These are phyloP conservation scores for Sarocladium brachiariae DNA, from an alignment of 2,329 filamentous ascomycete species.

Conservation along the genomic window DNA sequence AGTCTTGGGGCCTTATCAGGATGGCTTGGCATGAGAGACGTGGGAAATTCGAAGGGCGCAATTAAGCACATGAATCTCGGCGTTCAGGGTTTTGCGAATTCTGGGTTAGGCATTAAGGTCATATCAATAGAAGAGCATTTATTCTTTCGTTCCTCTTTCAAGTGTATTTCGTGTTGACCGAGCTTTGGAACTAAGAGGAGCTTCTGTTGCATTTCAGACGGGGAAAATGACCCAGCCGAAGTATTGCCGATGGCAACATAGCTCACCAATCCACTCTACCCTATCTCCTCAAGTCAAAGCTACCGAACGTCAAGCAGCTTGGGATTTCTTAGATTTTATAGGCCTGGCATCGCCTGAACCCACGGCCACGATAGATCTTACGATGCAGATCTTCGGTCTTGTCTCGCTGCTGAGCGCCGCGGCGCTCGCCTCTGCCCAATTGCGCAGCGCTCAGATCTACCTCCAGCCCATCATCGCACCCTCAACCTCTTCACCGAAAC, in stretches of 20 bases:
- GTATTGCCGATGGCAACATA: constrained; percentile 1
- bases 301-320: no score
- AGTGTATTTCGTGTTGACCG: not conserved
- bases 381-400: constrained; percentile 36
- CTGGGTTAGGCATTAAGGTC: not conserved
- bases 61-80: not conserved
- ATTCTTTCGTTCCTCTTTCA: not conserved
- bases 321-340: no score
- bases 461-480: constrained; percentile 41
- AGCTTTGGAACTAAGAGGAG: no score
- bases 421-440: constrained; percentile 30
- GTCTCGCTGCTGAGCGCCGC: constrained; percentile 37
- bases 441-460: constrained; percentile 44
- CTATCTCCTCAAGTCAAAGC: no score
- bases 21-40: not conserved
- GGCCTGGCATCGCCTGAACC: no score
- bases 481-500: constrained; percentile 10
- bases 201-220: no score
- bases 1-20: not conserved
- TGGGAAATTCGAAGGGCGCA: not conserved
- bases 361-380: constrained; percentile 10
- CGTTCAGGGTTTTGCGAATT: not conserved
- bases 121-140: not conserved
- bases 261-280: not conserved
- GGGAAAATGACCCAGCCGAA: not conserved